Evolutionary conservation across 345 rosid species (phyloP).

Genomic region (Moricandia moricandioides): DNA sequence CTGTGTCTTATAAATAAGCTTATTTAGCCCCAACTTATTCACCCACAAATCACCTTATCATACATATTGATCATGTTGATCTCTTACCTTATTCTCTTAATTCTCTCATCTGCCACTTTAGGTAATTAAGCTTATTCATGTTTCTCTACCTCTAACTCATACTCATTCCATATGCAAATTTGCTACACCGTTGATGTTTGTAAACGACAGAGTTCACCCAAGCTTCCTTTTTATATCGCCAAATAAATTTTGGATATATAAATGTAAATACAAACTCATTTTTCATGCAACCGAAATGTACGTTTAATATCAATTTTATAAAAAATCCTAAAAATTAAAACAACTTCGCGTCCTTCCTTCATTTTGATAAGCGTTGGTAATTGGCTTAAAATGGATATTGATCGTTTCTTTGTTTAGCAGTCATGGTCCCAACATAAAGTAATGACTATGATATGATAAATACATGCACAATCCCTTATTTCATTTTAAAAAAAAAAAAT

Average conservation of each 20-base stretch:
- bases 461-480: neutral
- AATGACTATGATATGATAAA: neutral
- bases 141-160: neutral
- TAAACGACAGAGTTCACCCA: neutral
- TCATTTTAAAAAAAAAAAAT: neutral
- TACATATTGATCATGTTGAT: neutral
- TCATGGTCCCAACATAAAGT: too few relatives aligned
- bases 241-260: neutral
- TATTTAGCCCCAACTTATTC: neutral
- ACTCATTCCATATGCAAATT: neutral
- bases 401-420: too few relatives aligned
- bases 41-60: neutral
- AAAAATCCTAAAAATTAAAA: too few relatives aligned
- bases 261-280: neutral
- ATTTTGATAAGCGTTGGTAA: too few relatives aligned
- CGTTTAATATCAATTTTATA: neutral
- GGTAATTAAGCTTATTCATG: neutral
- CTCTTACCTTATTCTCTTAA: neutral
- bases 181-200: neutral
- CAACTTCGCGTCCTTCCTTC: too few relatives aligned
- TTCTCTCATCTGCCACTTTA: neutral
- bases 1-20: neutral
- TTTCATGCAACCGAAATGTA: neutral
- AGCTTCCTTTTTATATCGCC: neutral
- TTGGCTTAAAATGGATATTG: too few relatives aligned